Base-by-base conservation (phyloP, 305 asterid species). In the Fraxinus dipetala region DNA sequence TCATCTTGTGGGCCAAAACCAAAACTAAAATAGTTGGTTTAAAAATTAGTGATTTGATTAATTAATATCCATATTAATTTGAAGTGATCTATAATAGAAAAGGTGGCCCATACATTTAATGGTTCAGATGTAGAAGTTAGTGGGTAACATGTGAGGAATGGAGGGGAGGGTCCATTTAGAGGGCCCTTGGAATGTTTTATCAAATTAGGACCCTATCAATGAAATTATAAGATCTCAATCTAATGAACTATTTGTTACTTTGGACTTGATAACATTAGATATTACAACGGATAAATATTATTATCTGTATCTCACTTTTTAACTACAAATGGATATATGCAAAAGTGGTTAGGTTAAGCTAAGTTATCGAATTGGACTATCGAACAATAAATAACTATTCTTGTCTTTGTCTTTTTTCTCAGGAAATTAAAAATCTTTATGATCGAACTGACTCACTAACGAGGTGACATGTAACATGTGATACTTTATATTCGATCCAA, bases 81-180 rank as follows among this genome's bases (percentile, higher is more conserved):
- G 72, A 24, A 9, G 72, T 22, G 30, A 54, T 54, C 63, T 54
- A 54, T 54, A 54, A 54, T n/a, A n/a, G 26, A 54, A 54, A 54
- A 6, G 72, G 31, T 20, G 87, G 83, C 79, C 83, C 80, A 59
- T 69, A 26, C 80, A 83, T 74, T 82, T 26, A 73, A 83, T 82
- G 81, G 82, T 48, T 77, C 78, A 69, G 78, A 82, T 82, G 75
- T 74, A 77, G 85, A 73, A 72, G 83, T 61, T 83, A 79, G 85
- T 79, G 85, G 80, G 80, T 76, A 32, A 30, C 85, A 83, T 83
- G 85, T 88, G 87, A 85, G 16, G 79, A 86, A 5, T 79, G 85
- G 86, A 88, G 38, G 75, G 20, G 40, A 38, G 31, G 32, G 72
- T 61, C 31, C 72, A 61, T 61, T 61, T 22, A 2, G 72, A 8